These are phyloP conservation scores for Fusarium haematococcum DNA, from an alignment of 2,329 filamentous ascomycete species.

Conservation along the genomic window DNA sequence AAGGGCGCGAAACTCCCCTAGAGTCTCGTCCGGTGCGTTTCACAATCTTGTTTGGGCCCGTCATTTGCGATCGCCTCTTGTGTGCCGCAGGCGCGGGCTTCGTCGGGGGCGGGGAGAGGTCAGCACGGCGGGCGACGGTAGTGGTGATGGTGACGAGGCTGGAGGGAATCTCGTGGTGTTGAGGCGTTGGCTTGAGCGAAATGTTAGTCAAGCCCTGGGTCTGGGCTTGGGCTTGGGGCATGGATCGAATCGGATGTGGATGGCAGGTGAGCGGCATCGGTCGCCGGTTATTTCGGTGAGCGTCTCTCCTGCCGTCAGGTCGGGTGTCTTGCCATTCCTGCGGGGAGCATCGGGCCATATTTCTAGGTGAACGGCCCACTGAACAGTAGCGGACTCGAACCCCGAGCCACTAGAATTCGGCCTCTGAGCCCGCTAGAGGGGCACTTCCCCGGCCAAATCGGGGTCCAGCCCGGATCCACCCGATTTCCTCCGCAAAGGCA, in stretches of 20 bases:
- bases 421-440: conserved; percentile 23
- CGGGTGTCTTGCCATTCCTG: conserved; percentile 9
- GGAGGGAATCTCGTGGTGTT: conserved; percentile 6
- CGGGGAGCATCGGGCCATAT: conserved; percentile 37
- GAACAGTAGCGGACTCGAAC: conserved; percentile 11
- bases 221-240: not conserved
- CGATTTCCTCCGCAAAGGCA: conserved; percentile 23
- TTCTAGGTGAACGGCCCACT: conserved; percentile 39
- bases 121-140: not conserved
- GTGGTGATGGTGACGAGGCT: not conserved
- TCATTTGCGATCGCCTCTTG: conserved; percentile 31
- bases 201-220: conserved; percentile 7
- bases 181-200: conserved; percentile 9
- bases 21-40: conserved; percentile 39
- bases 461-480: conserved; percentile 38
- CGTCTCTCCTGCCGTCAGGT: conserved; percentile 1
- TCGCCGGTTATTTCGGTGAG: conserved; percentile 33
- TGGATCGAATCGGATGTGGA: not conserved
- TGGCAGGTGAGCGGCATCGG: conserved; percentile 38
- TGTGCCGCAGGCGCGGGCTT: conserved; percentile 15
- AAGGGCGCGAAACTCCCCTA: conserved; percentile 32
- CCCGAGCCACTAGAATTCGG: conserved; percentile 33
- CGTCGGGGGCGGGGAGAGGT: not conserved
- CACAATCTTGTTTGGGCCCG: conserved; percentile 39
- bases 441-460: conserved; percentile 19